A percentile compares a stretch with the other conserved stretches of the same genome.
phyloP scores from a whole-genome alignment of 768 basidiomycete species.

The Sarcomyxa edulis region DNA sequence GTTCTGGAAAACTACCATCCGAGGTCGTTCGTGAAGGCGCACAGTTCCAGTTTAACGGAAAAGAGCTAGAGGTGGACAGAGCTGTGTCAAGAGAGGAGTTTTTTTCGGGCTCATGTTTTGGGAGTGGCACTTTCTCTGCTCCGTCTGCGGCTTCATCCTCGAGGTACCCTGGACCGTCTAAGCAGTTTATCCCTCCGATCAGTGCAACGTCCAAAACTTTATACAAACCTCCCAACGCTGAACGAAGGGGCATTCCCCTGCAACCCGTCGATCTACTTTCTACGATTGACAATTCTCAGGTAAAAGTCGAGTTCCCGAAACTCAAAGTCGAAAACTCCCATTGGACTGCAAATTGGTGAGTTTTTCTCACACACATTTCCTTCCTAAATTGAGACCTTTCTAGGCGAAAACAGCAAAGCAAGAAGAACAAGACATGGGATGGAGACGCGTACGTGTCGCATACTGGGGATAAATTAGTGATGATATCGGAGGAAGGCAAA shows the following conservation, averaged over 20 bases:
- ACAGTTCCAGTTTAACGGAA: slow-evolving; percentile 37
- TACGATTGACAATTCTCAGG: slow-evolving; percentile 10
- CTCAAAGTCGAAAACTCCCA: slow-evolving; percentile 26
- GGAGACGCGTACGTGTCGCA: slow-evolving; percentile 64
- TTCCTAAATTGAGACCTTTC: no score
- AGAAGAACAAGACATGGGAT: slow-evolving; percentile 87
- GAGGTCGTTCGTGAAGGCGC: slow-evolving; percentile 29
- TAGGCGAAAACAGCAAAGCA: slow-evolving; percentile 70
- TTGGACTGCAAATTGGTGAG: slow-evolving; percentile 72
- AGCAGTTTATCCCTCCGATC: slow-evolving; percentile 22
- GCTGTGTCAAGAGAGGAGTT: slow-evolving; percentile 49
- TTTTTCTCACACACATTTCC: no score
- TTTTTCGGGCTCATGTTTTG: slow-evolving; percentile 63
- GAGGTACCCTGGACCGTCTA: slow-evolving; percentile 11
- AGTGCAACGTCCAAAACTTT: neutral
- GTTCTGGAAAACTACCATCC: slow-evolving; percentile 14
- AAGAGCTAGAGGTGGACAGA: slow-evolving; percentile 64
- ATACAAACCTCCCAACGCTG: slow-evolving; percentile 1
- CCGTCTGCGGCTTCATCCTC: slow-evolving; percentile 14
- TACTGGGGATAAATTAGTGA: slow-evolving; percentile 42
- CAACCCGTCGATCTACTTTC: slow-evolving; percentile 34
- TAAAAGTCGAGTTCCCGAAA: slow-evolving; percentile 6
- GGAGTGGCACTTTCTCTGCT: slow-evolving; percentile 14
- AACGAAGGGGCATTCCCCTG: slow-evolving; percentile 26
- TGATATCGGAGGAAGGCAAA: slow-evolving; percentile 69